Conservation (phyloP, 805 yeast species). For the Metschnikowia proteae region DNA sequence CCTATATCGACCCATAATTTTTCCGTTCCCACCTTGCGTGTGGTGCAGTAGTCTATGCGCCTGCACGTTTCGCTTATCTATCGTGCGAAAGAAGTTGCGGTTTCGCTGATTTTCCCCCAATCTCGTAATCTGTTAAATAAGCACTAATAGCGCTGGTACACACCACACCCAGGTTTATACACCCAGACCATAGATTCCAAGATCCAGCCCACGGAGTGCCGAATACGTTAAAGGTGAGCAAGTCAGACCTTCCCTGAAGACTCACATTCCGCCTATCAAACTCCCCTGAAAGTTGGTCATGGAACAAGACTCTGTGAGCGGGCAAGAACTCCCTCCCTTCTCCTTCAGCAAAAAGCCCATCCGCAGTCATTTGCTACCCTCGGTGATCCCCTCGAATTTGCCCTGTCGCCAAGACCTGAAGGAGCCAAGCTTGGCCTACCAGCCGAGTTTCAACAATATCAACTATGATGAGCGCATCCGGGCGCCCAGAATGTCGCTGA, state of each 20-base stretch:
- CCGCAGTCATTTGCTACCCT: conserved; percentile 8
- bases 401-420: conserved; percentile 3
- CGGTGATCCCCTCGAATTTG: conserved; percentile 12
- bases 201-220: no score
- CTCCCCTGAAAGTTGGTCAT: not conserved
- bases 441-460: conserved; percentile 20
- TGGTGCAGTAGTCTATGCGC: not conserved
- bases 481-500: conserved; percentile 50
- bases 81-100: conserved; percentile 1
- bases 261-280: not conserved
- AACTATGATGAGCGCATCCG: conserved; percentile 53
- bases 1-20: no score
- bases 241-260: no score
- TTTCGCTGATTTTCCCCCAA: conserved; percentile 3
- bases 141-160: not conserved
- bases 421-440: conserved; percentile 2
- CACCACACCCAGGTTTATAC: not conserved
- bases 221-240: no score
- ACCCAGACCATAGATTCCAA: no score
- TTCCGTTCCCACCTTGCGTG: no score
- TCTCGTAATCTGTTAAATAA: conserved; percentile 3
- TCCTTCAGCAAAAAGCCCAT: conserved; percentile 19
- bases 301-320: conserved; percentile 4
- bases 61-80: conserved; percentile 4
- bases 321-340: conserved; percentile 18